Evolutionary conservation across 148 eudicot species (phyloP).

Genomic region (Cornus suecica): DNA sequence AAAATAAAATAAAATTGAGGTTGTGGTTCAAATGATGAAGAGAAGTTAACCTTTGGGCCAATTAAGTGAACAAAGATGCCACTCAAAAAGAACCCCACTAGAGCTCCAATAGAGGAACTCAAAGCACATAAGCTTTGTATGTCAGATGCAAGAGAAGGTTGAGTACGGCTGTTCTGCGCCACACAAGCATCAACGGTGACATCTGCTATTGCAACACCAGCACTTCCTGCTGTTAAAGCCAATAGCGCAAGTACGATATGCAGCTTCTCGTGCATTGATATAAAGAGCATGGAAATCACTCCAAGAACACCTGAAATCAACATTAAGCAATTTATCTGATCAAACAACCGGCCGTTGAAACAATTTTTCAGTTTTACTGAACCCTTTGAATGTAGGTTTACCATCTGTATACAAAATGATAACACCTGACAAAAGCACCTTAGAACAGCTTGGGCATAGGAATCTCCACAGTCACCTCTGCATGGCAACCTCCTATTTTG

Average conservation of each 20-base stretch:
- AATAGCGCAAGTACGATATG: constrained; percentile 68
- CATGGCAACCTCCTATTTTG: neutral
- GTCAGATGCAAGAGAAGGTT: constrained; percentile 74
- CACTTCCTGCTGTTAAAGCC: constrained; percentile 60
- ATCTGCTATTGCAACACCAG: constrained; percentile 90
- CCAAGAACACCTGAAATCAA: constrained; percentile 64
- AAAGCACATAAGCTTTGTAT: constrained; percentile 92
- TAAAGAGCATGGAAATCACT: constrained; percentile 61
- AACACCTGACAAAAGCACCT: too few relatives aligned
- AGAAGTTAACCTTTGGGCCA: constrained; percentile 66
- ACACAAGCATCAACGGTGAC: constrained; percentile 99
- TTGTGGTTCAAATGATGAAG: neutral
- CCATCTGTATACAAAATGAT: too few relatives aligned
- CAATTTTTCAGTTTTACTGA: too few relatives aligned
- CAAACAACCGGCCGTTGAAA: neutral
- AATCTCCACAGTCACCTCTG: neutral
- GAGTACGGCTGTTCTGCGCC: constrained; percentile 71
- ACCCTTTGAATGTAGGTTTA: neutral
- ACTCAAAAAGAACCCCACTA: constrained; percentile 77
- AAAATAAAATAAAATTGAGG: too few relatives aligned
- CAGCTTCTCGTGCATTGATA: constrained; percentile 55
- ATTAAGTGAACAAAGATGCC: constrained; percentile 85
- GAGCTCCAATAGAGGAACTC: constrained; percentile 75
- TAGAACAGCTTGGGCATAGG: neutral
- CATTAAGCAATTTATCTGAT: constrained; percentile 10